Percentiles rank a stretch among this genome's conserved stretches.
Evolutionary conservation across 352 stramenopile genomes (phyloP).

Genomic region (Phytopythium vexans): DNA sequence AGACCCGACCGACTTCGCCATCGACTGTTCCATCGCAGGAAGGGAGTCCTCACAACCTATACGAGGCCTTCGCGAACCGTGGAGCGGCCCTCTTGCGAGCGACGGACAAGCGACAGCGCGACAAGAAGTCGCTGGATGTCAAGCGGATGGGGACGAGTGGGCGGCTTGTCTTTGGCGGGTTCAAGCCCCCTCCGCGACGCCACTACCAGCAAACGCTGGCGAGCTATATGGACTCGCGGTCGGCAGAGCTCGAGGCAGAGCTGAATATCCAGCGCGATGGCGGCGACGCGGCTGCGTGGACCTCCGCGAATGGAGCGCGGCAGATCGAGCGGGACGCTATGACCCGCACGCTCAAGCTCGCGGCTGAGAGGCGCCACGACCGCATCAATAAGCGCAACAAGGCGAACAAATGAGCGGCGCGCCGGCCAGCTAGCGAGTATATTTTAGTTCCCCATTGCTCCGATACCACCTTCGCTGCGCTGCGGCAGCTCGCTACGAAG

Average conservation of each 20-base stretch:
- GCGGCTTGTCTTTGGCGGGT: conserved; percentile 71
- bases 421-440: background rate
- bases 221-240: conserved; percentile 70
- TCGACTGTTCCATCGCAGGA: background rate
- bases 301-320: conserved; percentile 42
- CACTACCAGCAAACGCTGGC: conserved; percentile 79
- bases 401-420: conserved; percentile 19
- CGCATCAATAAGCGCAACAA: conserved; percentile 73
- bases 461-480: no score
- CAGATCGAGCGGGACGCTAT: conserved; percentile 64
- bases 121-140: conserved; percentile 14
- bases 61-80: conserved; percentile 28
- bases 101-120: conserved; percentile 20
- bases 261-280: conserved; percentile 59
- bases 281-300: conserved; percentile 15
- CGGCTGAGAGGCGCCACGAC: conserved; percentile 76
- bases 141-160: conserved; percentile 44
- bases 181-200: conserved; percentile 51
- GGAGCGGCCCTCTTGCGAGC: conserved; percentile 23
- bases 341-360: conserved; percentile 55
- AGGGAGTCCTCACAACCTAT: conserved; percentile 19
- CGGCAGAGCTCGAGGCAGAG: conserved; percentile 61
- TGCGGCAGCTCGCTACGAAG: no score
- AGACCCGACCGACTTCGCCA: background rate
- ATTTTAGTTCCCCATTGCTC: no score